A percentile compares a stretch with the other conserved stretches of the same genome.
These are phyloP conservation scores for Komagataella populi DNA, from an alignment of 805 yeast genomes.

Conservation along the genomic window DNA sequence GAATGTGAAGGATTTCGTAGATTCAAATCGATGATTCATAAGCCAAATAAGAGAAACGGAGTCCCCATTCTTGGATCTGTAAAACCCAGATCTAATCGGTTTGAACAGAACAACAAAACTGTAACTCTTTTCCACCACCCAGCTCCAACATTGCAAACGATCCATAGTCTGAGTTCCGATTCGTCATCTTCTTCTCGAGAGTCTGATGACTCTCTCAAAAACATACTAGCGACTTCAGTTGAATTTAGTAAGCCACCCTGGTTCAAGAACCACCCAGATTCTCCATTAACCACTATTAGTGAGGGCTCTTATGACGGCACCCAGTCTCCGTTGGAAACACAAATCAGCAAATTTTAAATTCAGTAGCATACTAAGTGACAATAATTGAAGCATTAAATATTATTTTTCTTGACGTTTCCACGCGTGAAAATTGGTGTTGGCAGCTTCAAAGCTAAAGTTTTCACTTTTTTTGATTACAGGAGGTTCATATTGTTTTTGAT, in stretches of 20 bases:
- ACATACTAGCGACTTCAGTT: not conserved
- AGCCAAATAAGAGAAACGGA: not conserved
- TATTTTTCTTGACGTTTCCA: not conserved
- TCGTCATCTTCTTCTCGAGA: not conserved
- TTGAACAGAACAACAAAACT: not conserved
- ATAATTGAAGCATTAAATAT: not conserved
- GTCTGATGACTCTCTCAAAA: not conserved
- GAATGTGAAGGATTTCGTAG: not conserved
- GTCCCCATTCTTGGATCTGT: not conserved
- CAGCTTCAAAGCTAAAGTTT: not conserved
- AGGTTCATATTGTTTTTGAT: not conserved
- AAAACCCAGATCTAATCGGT: not conserved
- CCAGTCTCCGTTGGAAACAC: not conserved
- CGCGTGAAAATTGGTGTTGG: not conserved
- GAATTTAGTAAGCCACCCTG: not conserved
- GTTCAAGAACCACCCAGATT: not conserved
- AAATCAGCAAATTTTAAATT: not conserved
- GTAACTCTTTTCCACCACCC: slow-evolving; percentile 10
- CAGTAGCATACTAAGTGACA: not conserved
- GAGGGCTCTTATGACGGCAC: not conserved
- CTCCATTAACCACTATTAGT: not conserved
- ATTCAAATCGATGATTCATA: not conserved
- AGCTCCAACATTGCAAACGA: not conserved
- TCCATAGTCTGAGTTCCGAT: not conserved
- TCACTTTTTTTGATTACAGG: not conserved